These are phyloP conservation scores for Dactylonectria macrodidyma DNA, from an alignment of 2,329 filamentous ascomycete genomes.

Conservation along the genomic window DNA sequence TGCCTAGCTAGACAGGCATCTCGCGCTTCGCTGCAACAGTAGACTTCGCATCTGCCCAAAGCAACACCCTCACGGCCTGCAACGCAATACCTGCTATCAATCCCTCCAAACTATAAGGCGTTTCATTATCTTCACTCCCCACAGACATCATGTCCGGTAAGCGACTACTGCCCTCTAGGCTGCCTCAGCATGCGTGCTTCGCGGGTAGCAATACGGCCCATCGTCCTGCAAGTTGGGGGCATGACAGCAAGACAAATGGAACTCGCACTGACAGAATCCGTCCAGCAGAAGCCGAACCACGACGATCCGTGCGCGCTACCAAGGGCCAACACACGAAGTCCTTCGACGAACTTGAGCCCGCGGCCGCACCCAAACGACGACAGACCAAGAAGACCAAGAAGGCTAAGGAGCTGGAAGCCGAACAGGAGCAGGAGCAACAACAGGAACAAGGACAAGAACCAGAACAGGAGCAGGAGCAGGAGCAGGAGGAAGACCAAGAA, in stretches of 20 bases:
- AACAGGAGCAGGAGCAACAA: slow-evolving; percentile 67
- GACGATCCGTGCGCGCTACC: slow-evolving; percentile 94
- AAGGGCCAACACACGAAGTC: slow-evolving; percentile 96
- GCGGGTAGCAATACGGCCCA: slow-evolving; percentile 24
- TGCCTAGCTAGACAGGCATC: slow-evolving; percentile 45
- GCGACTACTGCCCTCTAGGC: slow-evolving; percentile 43
- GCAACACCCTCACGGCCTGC: slow-evolving; percentile 31
- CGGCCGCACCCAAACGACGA: slow-evolving; percentile 69
- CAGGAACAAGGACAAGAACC: slow-evolving; percentile 71
- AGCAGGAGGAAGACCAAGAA: slow-evolving; percentile 63
- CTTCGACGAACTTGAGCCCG: slow-evolving; percentile 80
- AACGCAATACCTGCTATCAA: slow-evolving; percentile 21
- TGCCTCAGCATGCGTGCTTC: slow-evolving; percentile 34
- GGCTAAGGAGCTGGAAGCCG: slow-evolving; percentile 73
- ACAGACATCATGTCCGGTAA: slow-evolving; percentile 55
- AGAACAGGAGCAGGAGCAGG: slow-evolving; percentile 59
- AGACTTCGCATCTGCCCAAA: slow-evolving; percentile 42
- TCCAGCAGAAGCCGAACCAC: slow-evolving; percentile 77
- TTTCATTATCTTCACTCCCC: slow-evolving; percentile 27
- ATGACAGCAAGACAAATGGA: slow-evolving; percentile 27
- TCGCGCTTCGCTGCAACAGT: slow-evolving; percentile 49
- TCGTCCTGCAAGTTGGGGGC: slow-evolving; percentile 26
- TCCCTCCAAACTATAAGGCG: slow-evolving; percentile 27
- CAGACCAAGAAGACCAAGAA: slow-evolving; percentile 67
- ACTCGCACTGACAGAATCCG: slow-evolving; percentile 41